Base-by-base conservation (phyloP, 345 rosid species). In the Noccaea caerulescens region DNA sequence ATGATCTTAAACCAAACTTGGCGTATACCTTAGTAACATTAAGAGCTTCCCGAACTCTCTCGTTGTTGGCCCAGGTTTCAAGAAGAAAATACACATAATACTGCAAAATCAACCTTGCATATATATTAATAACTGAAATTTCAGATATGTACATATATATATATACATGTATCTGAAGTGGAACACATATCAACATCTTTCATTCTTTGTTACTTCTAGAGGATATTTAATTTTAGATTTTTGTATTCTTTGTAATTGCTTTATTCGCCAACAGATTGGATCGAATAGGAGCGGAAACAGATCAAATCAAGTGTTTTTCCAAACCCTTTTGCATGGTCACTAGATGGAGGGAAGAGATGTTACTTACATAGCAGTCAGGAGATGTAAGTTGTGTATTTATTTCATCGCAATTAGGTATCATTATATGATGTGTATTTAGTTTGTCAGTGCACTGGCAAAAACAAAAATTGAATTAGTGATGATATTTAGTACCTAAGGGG, bases 1-100 rank as follows among this genome's bases (percentile, higher is more conserved):
- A 42, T 51, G 44, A 53, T 18, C 42, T 46, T 27, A 27, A 54
- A 64, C 37, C 20, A 43, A 51, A 52, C 14, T 32, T 20, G n/a
- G n/a, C 16, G 7, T 54, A 14, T 42, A 73, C 77, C 71, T 65
- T 57, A 0, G 2, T 1, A 27, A 73, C 71, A 37, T 73, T 71
- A 73, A 73, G 71, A 37, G 71, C 78, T 67, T 58, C 37, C 0
- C 68, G 78, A 30, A 74, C 78, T 11, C 44, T 67, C 34, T 66
- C 55, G 44, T 67, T 36, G 18, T 74, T 66, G n/a, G 72, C 78
- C 60, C 78, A 74, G 0, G 10, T 42, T 45, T 56, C 64, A 27
- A 68, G 49, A 36, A 74, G 27, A 46, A 6, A 25, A 65, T 56
- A 74, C 9, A 52, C 2, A 67, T 66, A 74, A 39, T 46, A 65